Evolutionary conservation across 768 basidiomycete genomes (phyloP).

Genomic region (Coprinopsis marcescibilis): DNA sequence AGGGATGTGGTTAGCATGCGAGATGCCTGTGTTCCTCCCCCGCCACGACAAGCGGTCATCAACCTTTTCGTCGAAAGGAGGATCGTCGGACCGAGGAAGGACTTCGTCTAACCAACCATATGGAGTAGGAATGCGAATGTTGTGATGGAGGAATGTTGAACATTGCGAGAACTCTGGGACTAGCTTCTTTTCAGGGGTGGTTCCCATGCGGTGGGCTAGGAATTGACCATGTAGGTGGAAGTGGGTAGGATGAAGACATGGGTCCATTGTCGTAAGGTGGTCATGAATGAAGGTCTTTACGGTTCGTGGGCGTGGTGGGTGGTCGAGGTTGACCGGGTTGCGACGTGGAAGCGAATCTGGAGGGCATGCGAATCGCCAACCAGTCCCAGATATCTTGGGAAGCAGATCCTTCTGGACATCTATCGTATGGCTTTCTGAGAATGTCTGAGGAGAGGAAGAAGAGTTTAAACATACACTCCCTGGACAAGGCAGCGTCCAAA

Average conservation of each 20-base stretch:
- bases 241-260: constrained; percentile 40
- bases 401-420: constrained; percentile 25
- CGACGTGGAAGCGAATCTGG: constrained; percentile 33
- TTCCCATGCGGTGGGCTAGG: constrained; percentile 42
- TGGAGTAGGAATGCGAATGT: constrained; percentile 46
- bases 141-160: constrained; percentile 44
- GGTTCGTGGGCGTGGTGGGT: constrained; percentile 24
- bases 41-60: constrained; percentile 67
- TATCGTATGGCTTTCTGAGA: constrained; percentile 4
- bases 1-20: constrained; percentile 27
- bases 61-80: constrained; percentile 57
- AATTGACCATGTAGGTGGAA: constrained; percentile 49
- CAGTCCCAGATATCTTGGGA: constrained; percentile 25
- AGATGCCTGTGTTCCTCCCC: constrained; percentile 68
- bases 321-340: constrained; percentile 27
- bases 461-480: constrained; percentile 20
- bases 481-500: constrained; percentile 22
- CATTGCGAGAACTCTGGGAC: constrained; percentile 52
- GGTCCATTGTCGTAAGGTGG: constrained; percentile 43
- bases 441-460: background rate
- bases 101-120: constrained; percentile 44
- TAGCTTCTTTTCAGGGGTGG: constrained; percentile 33
- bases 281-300: constrained; percentile 46
- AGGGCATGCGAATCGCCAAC: constrained; percentile 37
- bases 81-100: constrained; percentile 40